phyloP scores from a whole-genome alignment of 306 rosid genomes.

The Begonia loranthoides region DNA sequence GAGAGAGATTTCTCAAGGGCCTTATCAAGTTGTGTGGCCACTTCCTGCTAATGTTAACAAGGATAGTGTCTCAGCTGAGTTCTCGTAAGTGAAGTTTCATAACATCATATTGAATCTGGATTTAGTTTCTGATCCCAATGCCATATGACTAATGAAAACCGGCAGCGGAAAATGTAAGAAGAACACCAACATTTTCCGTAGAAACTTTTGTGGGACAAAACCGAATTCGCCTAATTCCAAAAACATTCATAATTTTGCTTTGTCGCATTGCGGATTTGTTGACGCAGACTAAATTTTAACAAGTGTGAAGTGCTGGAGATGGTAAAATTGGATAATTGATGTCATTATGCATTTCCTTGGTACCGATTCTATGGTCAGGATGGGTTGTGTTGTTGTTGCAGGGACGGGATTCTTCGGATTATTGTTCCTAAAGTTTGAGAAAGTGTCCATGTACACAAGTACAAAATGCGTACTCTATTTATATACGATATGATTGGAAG shows the following conservation, averaged over 20 bases:
- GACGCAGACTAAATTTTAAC: too few relatives aligned
- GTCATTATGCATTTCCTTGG: neutral
- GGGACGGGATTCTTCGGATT: slow-evolving; percentile 70
- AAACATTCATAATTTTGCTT: neutral
- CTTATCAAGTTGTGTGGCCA: slow-evolving; percentile 56
- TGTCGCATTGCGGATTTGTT: too few relatives aligned
- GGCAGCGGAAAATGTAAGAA: too few relatives aligned
- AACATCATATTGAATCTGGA: neutral
- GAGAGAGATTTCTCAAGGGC: slow-evolving; percentile 56
- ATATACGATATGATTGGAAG: too few relatives aligned
- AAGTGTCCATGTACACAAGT: too few relatives aligned
- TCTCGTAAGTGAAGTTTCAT: slow-evolving; percentile 30
- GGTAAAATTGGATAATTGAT: too few relatives aligned
- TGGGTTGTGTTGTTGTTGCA: slow-evolving; percentile 14
- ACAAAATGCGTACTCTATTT: too few relatives aligned
- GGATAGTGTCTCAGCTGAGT: slow-evolving; percentile 58
- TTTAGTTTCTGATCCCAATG: too few relatives aligned
- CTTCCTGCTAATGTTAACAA: slow-evolving; percentile 58
- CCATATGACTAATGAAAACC: too few relatives aligned
- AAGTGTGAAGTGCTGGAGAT: too few relatives aligned
- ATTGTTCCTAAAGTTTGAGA: slow-evolving; percentile 48
- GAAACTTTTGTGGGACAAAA: too few relatives aligned
- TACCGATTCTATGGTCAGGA: neutral
- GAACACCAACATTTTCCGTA: too few relatives aligned
- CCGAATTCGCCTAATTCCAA: neutral